These are phyloP conservation scores for Fusarium buxicola DNA, from an alignment of 2,329 filamentous ascomycete species.

Conservation along the genomic window DNA sequence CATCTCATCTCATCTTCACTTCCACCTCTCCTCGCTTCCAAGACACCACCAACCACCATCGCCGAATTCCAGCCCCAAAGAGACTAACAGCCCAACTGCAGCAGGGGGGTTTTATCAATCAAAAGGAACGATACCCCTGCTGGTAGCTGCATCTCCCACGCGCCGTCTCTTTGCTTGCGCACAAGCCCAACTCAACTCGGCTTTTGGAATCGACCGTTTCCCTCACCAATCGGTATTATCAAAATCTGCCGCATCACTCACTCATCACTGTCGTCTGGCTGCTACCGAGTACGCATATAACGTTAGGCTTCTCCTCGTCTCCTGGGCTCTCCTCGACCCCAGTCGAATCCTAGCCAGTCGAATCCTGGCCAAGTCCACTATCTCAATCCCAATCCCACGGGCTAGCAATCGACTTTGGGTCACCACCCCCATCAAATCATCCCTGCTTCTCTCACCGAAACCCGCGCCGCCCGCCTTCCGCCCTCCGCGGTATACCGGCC, in stretches of 20 bases:
- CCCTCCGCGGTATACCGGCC: conserved; percentile 28
- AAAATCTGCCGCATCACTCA: neutral
- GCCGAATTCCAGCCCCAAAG: conserved; percentile 24
- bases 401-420: conserved; percentile 23
- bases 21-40: conserved; percentile 24
- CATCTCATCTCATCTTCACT: conserved; percentile 18
- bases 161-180: conserved; percentile 2
- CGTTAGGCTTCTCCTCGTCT: too few relatives aligned
- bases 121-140: conserved; percentile 15
- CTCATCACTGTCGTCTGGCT: neutral
- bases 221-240: conserved; percentile 1
- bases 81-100: conserved; percentile 8
- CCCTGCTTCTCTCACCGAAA: conserved; percentile 47
- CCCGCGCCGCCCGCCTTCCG: conserved; percentile 19
- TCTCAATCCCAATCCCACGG: too few relatives aligned
- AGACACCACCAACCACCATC: conserved; percentile 28
- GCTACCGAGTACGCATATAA: neutral
- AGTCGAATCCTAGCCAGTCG: neutral
- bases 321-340: neutral
- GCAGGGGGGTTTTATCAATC: conserved; percentile 4
- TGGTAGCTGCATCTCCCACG: conserved; percentile 6
- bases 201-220: neutral
- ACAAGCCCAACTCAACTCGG: neutral
- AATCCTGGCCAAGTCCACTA: too few relatives aligned
- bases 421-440: conserved; percentile 43